Percentiles rank a stretch among this genome's conserved stretches.
These are phyloP conservation scores for Canariomyces notabilis DNA, from an alignment of 2,329 filamentous ascomycete species.

Conservation along the genomic window DNA sequence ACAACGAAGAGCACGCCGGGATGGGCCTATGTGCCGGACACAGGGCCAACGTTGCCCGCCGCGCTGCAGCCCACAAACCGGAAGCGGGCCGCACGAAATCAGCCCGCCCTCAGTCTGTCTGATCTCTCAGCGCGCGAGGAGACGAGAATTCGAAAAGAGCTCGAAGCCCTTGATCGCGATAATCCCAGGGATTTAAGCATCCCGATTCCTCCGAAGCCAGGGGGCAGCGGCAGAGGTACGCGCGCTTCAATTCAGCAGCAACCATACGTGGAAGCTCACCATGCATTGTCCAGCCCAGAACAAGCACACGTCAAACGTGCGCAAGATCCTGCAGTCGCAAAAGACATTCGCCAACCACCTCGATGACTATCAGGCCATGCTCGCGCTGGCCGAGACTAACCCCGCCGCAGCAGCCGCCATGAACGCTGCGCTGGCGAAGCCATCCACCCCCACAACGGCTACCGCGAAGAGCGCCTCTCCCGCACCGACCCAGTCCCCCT, in stretches of 20 bases:
- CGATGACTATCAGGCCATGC: constrained; percentile 68
- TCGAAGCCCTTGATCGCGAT: constrained; percentile 79
- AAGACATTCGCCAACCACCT: constrained; percentile 82
- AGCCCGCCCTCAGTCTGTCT: constrained; percentile 46
- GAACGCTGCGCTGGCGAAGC: constrained; percentile 23
- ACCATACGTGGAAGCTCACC: not conserved
- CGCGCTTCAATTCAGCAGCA: not conserved
- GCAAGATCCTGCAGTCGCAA: constrained; percentile 72
- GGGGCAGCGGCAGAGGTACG: constrained; percentile 40
- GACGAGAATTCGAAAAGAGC: constrained; percentile 72
- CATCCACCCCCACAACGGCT: constrained; percentile 18
- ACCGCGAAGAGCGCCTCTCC: constrained; percentile 21
- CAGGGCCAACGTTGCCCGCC: constrained; percentile 51
- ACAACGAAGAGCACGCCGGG: constrained; percentile 70
- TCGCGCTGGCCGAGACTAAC: constrained; percentile 39
- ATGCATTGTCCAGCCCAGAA: constrained; percentile 33
- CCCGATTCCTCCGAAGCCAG: constrained; percentile 55
- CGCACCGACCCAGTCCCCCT: constrained; percentile 14
- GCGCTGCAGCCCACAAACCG: constrained; percentile 51
- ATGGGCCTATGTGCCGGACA: constrained; percentile 88
- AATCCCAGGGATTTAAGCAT: constrained; percentile 69
- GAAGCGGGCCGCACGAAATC: constrained; percentile 65
- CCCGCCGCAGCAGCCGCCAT: constrained; percentile 29
- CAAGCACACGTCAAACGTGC: constrained; percentile 64
- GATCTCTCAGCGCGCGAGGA: constrained; percentile 79